Evolutionary conservation across 2,329 filamentous ascomycete genomes (phyloP), one percentile per base, ranked within the genome.

Genomic region (Penicillium occitanis): DNA sequence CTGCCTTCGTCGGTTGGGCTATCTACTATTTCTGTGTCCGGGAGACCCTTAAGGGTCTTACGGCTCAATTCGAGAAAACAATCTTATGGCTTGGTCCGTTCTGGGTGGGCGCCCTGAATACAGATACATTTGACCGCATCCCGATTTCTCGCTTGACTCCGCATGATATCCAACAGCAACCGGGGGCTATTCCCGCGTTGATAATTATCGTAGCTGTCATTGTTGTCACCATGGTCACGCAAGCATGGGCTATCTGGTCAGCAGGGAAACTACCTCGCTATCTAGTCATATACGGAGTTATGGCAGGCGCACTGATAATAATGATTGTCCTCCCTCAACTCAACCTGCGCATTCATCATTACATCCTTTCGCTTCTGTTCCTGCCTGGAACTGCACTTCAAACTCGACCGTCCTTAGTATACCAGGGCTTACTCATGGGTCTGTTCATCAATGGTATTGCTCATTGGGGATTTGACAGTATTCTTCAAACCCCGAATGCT

Each of bases 381-480:
- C 77, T 88, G 0, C 84, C 86, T 0, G 87, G 87, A 0, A 88
- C 86, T 2, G 79, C 81, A 0, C 80, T 88, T 70, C 86, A 88
- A 69, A 88, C 85, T 19, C 79, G 87, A 1, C 86, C 85, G 0
- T 83, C 81, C 59, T 77, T 88, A 3, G 70, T 88, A 5, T 88
- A 87, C 71, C 86, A 88, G 71, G 86, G 86, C n/a, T 77, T 88
- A 5, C 78, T 88, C 0, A 75, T 88, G 11, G 87, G 86, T 0
- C 76, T 88, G 0, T 88, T 88, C 75, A 84, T 88, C 77, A 88
- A 88, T 71, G 86, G 86, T 35, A 83, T 87, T 62, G 86, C 86
- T 2, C 79, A 86, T n/a, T 88, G 86, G 86, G 86, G 86, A 2
- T 88, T 87, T 71, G 86, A 84, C 69, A 81, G 79, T 63, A 86